These are phyloP conservation scores for Crassisporium funariophilum DNA, from an alignment of 768 basidiomycete genomes.

Conservation along the genomic window DNA sequence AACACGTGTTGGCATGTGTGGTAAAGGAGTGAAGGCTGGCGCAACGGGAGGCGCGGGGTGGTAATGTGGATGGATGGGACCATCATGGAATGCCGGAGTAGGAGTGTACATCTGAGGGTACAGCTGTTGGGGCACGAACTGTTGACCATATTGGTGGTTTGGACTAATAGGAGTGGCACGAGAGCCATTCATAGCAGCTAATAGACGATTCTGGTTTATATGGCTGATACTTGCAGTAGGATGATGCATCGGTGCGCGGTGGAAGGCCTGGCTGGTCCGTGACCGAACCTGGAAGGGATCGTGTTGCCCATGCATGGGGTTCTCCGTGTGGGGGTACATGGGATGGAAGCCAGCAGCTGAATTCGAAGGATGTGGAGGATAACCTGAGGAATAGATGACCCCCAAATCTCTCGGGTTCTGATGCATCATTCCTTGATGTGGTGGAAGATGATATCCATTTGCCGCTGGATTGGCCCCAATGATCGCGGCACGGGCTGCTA, in stretches of 20 bases:
- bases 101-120: slow-evolving; percentile 9
- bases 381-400: slow-evolving; percentile 38
- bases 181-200: slow-evolving; percentile 43
- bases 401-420: slow-evolving; percentile 17
- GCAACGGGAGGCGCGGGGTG: slow-evolving; percentile 6
- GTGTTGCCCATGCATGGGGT: slow-evolving; percentile 11
- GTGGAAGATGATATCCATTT: slow-evolving; percentile 10
- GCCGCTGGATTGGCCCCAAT: slow-evolving; percentile 19
- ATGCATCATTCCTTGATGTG: slow-evolving; percentile 28
- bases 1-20: neutral
- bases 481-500: slow-evolving; percentile 27
- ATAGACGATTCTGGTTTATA: slow-evolving; percentile 54
- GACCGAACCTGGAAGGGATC: slow-evolving; percentile 50
- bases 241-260: slow-evolving; percentile 34
- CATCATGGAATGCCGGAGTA: slow-evolving; percentile 7
- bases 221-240: slow-evolving; percentile 43
- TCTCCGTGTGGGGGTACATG: slow-evolving; percentile 8
- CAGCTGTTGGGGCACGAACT: slow-evolving; percentile 20
- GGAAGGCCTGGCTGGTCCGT: slow-evolving; percentile 47
- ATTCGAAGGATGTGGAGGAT: slow-evolving; percentile 15
- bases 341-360: slow-evolving; percentile 22
- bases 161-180: slow-evolving; percentile 19
- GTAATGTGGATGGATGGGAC: slow-evolving; percentile 11
- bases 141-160: slow-evolving; percentile 18
- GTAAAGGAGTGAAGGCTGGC: slow-evolving; percentile 8